These are phyloP conservation scores for Entamoeba invadens DNA, from an alignment of 208 protist species.

Conservation along the genomic window DNA sequence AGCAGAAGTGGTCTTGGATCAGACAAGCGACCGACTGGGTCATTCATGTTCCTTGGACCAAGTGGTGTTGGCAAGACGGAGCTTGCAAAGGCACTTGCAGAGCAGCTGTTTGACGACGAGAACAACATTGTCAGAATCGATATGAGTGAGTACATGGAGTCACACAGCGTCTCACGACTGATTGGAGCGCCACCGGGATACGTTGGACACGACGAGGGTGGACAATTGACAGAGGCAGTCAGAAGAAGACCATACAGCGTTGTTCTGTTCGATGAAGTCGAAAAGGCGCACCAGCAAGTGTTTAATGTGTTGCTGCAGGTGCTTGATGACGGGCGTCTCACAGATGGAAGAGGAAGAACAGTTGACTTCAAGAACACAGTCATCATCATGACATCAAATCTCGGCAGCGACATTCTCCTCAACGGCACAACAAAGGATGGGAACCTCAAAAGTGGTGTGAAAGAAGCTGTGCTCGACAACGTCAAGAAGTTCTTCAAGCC, in stretches of 20 bases:
- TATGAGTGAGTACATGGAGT: slow-evolving; percentile 94
- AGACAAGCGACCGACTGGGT: too few species aligned
- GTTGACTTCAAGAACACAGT: slow-evolving; percentile 91
- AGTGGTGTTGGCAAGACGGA: too few species aligned
- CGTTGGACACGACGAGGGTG: slow-evolving; percentile 85
- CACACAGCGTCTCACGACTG: slow-evolving; percentile 71
- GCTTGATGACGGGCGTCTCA: slow-evolving; percentile 91
- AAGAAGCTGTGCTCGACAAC: too few species aligned
- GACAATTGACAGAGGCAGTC: slow-evolving; percentile 88
- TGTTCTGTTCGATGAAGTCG: too few species aligned
- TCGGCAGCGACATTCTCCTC: slow-evolving; percentile 84
- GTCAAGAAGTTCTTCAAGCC: slow-evolving; percentile 69
- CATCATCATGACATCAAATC: slow-evolving; percentile 87
- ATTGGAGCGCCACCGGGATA: slow-evolving; percentile 92
- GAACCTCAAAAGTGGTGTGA: neutral
- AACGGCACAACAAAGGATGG: slow-evolving; percentile 85
- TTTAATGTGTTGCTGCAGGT: too few species aligned
- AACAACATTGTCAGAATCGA: slow-evolving; percentile 63
- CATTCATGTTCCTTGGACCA: too few species aligned
- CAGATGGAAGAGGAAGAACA: slow-evolving; percentile 74
- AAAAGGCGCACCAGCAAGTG: too few species aligned
- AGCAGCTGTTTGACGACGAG: too few species aligned
- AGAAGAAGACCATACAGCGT: too few species aligned
- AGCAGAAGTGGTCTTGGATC: too few species aligned
- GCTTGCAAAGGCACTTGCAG: too few species aligned